Base-by-base conservation (phyloP, 331 rosid genomes). In the Quercus phellos region DNA sequence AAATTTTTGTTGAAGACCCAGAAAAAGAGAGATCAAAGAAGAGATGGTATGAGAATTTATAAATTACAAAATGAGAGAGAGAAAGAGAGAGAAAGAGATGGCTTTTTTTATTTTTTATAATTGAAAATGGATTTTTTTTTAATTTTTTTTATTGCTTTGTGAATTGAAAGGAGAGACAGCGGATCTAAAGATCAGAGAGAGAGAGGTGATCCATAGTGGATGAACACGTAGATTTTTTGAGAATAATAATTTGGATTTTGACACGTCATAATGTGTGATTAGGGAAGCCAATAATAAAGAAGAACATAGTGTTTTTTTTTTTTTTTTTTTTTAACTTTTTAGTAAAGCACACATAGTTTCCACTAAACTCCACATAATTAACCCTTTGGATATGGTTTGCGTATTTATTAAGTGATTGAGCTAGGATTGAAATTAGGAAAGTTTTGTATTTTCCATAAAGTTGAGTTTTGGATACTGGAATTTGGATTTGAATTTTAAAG, bases 181-280 rank as follows among this genome's bases (percentile, higher is more conserved):
- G 69, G 59, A 70, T 58, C 27, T 32, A 34, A 32, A 32, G 71
- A 13, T 46, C 26, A 29, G 68, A 13, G 26, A 73, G 16, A 54
- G 72, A 42, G 24, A 69, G 79, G 53, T 72, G 58, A 34, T 80
- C 76, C 68, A 73, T 80, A 35, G 77, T 68, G 38, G 58, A 51
- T 6, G 73, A 84, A 84, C 88, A 87, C 90, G 84, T 81, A 84
- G 34, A 68, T 22, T 4, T 56, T 19, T 51, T 58, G n/a, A 2
- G 2, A 34, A 8, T 34, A 66, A 66, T 66, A 66, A 35, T 32
- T 34, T 34, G 71, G 71, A 32, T 66, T 34, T 32, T n/a, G 51
- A 63, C 70, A 66, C 50, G 70, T 32, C 70, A 61, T 61, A 8
- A 38, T 46, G 53, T 46, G 14, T 27, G 38, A 61, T 6, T 27